Evolutionary conservation across 768 basidiomycete genomes (phyloP).

Genomic region (Auricularia heimuer): DNA sequence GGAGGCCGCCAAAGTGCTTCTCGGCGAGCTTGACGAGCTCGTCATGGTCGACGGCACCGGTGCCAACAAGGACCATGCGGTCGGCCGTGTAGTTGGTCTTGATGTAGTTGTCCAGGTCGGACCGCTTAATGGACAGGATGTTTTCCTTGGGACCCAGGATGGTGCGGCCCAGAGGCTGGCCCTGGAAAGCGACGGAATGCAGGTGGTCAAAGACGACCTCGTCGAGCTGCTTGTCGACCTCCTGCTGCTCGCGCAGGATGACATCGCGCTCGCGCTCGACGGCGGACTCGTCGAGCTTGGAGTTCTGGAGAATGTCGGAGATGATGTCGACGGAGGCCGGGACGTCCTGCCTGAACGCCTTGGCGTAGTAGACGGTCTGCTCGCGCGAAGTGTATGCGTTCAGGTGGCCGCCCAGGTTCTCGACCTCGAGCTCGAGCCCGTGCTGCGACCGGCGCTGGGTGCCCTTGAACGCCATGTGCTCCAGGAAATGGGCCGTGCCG

Average conservation of each 20-base stretch:
- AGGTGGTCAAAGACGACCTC: conserved; percentile 99
- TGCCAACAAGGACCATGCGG: conserved; percentile 97
- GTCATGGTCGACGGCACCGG: conserved; percentile 87
- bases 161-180: conserved; percentile 90
- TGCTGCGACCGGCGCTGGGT: conserved; percentile 83
- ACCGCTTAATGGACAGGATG: conserved; percentile 88
- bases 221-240: conserved; percentile 97
- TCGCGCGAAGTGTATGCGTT: conserved; percentile 98
- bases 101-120: conserved; percentile 85
- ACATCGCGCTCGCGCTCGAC: conserved; percentile 96
- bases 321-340: conserved; percentile 89
- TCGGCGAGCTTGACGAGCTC: conserved; percentile 92
- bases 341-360: conserved; percentile 95
- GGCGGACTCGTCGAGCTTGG: conserved; percentile 77
- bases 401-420: conserved; percentile 93
- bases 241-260: conserved; percentile 94
- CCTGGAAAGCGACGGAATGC: conserved; percentile 93
- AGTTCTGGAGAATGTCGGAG: conserved; percentile 94
- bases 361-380: conserved; percentile 99
- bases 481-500: conserved; percentile 97
- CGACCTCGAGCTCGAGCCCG: conserved; percentile 89
- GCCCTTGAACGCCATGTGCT: conserved; percentile 98
- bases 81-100: conserved; percentile 97
- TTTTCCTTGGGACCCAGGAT: conserved; percentile 95
- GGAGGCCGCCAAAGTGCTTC: conserved; percentile 84